These are phyloP conservation scores for Chenopodium suecicum DNA, from an alignment of 148 eudicot genomes.

Conservation along the genomic window DNA sequence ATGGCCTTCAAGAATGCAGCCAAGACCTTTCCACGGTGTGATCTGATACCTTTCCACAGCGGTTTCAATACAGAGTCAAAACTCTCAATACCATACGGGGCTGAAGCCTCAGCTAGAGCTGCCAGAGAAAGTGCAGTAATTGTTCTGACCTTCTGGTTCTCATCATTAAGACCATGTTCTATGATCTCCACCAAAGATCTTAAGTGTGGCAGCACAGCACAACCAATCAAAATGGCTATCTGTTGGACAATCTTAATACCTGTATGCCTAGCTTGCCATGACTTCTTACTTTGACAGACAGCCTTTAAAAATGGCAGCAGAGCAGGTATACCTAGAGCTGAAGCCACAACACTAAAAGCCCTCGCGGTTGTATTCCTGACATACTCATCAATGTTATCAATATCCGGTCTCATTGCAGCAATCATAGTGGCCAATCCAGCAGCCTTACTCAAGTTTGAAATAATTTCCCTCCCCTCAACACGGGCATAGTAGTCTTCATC, in stretches of 20 bases:
- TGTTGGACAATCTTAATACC: conserved; percentile 98
- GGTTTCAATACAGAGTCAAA: conserved; percentile 97
- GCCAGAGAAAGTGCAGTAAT: conserved; percentile 94
- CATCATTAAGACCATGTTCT: conserved; percentile 94
- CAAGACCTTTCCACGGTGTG: conserved; percentile 97
- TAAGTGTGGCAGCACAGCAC: conserved; percentile 96
- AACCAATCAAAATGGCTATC: conserved; percentile 92
- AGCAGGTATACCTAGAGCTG: conserved; percentile 98
- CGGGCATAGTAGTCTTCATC: conserved; percentile 98
- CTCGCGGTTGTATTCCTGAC: conserved; percentile 98
- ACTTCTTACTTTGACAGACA: conserved; percentile 97
- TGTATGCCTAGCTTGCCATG: conserved; percentile 99
- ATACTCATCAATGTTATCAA: conserved; percentile 94
- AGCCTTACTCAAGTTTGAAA: conserved; percentile 95
- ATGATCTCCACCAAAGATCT: conserved; percentile 93
- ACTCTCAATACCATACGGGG: conserved; percentile 98
- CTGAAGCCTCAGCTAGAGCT: conserved; percentile 98
- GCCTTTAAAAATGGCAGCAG: conserved; percentile 90
- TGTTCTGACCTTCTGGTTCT: conserved; percentile 96
- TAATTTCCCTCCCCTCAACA: conserved; percentile 95
- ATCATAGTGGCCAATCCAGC: conserved; percentile 99
- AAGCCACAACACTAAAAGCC: conserved; percentile 97
- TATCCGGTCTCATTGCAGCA: conserved; percentile 99
- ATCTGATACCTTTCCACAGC: conserved; percentile 94
- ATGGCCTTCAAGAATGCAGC: conserved; percentile 97